Percentiles rank a stretch among this genome's conserved stretches.
phyloP scores from a whole-genome alignment of 2,329 filamentous ascomycete species.

The Cercospora sp. region DNA sequence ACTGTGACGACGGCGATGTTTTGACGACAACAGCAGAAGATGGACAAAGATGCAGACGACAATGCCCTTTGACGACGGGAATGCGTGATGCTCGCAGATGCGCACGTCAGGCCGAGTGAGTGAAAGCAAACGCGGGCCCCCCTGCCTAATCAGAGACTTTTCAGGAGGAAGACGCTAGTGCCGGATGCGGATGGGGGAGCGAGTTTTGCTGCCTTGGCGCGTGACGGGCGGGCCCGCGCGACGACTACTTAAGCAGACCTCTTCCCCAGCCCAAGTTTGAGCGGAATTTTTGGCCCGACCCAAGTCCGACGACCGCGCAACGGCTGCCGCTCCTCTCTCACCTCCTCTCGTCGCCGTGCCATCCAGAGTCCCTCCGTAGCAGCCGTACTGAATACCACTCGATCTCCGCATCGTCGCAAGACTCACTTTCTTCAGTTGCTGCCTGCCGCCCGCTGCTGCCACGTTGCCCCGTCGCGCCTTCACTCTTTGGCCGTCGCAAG shows the following conservation, averaged over 20 bases:
- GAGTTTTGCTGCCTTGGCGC: constrained; percentile 3
- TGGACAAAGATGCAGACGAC: neutral
- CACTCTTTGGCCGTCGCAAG: constrained; percentile 10
- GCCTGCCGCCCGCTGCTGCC: constrained; percentile 1
- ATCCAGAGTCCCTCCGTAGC: constrained; percentile 13
- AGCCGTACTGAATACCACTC: constrained; percentile 18
- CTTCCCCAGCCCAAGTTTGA: neutral
- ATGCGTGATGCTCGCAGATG: neutral
- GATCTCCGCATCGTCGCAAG: neutral
- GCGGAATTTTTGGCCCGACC: neutral
- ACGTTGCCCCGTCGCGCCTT: constrained; percentile 13
- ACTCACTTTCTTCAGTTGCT: constrained; percentile 15
- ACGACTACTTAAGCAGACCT: constrained; percentile 4
- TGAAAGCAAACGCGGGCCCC: neutral
- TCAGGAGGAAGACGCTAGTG: constrained; percentile 1
- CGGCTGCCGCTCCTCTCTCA: neutral
- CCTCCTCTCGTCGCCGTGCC: constrained; percentile 13
- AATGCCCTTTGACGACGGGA: neutral
- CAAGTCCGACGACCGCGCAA: constrained; percentile 14
- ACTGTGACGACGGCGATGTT: neutral
- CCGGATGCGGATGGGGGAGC: neutral
- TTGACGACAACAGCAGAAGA: neutral
- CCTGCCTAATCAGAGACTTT: constrained; percentile 9
- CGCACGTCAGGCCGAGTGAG: neutral
- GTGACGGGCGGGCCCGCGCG: neutral